Evolutionary conservation across 306 rosid species (phyloP), one percentile per base, ranked within the genome.

Genomic region (Lotus japonicus): DNA sequence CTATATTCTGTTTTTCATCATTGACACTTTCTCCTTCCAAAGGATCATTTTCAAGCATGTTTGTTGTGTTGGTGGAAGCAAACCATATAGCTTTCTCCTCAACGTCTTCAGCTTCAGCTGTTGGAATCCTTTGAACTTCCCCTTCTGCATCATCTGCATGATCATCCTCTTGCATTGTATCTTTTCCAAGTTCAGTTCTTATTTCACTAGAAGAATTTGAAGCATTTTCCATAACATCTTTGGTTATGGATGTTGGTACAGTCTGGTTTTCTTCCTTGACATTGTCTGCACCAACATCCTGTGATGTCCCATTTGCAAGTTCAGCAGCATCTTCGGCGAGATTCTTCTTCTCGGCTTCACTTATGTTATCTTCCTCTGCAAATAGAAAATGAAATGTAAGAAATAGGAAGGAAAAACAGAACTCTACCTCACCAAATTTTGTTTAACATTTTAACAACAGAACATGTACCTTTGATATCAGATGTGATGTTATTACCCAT

Each of bases 401-500:
- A 31, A 6, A 3, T 10, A 16, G 46, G 1, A 8, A 11, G 13
- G 2, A 64, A 43, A 64, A n/a, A 18, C 44, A 16, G 14, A 45
- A 62, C 48, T 76, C 62, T 51, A 17, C 46, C 7, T 10, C 38
- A 50, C 33, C 38, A 35, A 48, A 26, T 4, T 23, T 59, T 23
- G 44, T 17, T 16, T 2, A 58, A 52, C 49, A 33, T 31, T 79
- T 19, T 12, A 58, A 26, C 19, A 55, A 60, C 31, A 71, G 14
- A 28, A 42, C 38, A 23, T 67, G 19, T 82, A 90, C 98, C 97
- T 88, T 76, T 92, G 69, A 82, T 56, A 71, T 75, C 79, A 48
- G 97, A 70, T 23, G 81, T 61, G 74, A 75, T 88, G 60, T 73
- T 86, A 77, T 88, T 92, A 5, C 97, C 97, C 98, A 90, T 92